Conservation (phyloP, 768 basidiomycete genomes). For the Sporobolomyces roseus region DNA sequence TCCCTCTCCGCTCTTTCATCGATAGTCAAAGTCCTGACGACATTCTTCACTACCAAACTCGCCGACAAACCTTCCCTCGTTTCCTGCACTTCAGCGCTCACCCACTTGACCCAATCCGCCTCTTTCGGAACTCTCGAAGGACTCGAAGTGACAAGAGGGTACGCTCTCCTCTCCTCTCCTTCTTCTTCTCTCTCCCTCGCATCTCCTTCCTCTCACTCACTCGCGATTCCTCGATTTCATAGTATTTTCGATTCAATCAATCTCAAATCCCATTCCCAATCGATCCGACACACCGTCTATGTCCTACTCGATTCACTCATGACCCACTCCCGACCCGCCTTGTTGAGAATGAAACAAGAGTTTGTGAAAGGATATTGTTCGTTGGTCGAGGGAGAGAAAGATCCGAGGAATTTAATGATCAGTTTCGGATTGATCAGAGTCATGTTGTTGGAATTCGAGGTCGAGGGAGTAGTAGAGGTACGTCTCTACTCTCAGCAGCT, state of each 20-base stretch:
- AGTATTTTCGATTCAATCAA: constrained; percentile 74
- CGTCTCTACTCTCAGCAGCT: neutral
- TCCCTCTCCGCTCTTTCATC: neutral
- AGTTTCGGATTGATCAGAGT: constrained; percentile 85
- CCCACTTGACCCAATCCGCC: constrained; percentile 61
- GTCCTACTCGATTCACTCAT: constrained; percentile 73
- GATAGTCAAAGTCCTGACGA: constrained; percentile 71
- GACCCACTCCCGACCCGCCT: constrained; percentile 55
- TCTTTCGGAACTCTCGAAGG: constrained; percentile 65
- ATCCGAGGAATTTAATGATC: constrained; percentile 85
- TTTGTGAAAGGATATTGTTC: constrained; percentile 72
- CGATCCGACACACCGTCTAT: constrained; percentile 75
- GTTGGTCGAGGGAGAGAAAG: constrained; percentile 93
- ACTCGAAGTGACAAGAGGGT: constrained; percentile 60
- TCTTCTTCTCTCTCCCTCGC: neutral
- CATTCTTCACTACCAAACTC: constrained; percentile 73
- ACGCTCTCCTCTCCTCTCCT: constrained; percentile 34
- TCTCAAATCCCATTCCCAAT: constrained; percentile 76
- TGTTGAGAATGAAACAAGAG: constrained; percentile 32
- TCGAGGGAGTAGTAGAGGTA: constrained; percentile 71
- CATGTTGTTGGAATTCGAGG: constrained; percentile 81
- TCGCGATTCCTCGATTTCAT: neutral
- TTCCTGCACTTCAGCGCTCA: constrained; percentile 72
- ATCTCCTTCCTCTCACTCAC: too few relatives aligned
- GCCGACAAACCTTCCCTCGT: constrained; percentile 77